phyloP scores from a whole-genome alignment of 345 rosid species.

The Eucalyptus cloeziana region DNA sequence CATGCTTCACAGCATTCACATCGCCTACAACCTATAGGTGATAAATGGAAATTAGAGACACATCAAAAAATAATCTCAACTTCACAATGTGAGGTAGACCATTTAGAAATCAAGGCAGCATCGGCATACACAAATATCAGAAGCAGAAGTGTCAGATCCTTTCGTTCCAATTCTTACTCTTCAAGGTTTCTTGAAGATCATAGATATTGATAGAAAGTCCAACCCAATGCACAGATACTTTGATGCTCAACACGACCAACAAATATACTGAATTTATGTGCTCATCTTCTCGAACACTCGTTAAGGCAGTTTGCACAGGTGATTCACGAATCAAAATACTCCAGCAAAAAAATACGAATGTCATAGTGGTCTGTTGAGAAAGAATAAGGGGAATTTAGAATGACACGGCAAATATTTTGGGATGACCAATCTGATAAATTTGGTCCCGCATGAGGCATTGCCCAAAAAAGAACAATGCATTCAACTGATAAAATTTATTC shows the following conservation, averaged over 20 bases:
- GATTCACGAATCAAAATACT: neutral
- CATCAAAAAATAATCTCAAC: neutral
- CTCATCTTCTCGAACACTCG: neutral
- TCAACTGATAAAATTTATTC: neutral
- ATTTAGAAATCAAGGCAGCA: neutral
- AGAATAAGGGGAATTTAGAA: neutral
- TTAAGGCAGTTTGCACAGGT: neutral
- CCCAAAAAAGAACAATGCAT: neutral
- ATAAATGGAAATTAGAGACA: neutral
- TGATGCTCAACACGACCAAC: neutral
- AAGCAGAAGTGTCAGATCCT: neutral
- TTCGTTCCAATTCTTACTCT: neutral
- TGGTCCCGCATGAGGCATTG: neutral
- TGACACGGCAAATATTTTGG: neutral
- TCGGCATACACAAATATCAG: neutral
- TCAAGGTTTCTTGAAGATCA: neutral
- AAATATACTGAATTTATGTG: neutral
- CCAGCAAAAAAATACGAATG: neutral
- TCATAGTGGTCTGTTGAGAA: neutral
- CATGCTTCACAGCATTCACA: slow-evolving; percentile 62
- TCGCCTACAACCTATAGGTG: slow-evolving; percentile 77
- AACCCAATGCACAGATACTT: neutral
- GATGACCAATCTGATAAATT: neutral
- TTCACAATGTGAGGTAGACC: neutral
- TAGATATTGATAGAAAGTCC: neutral